Conservation (phyloP, 2,329 filamentous ascomycete species). For the Hypocreales sp. region DNA sequence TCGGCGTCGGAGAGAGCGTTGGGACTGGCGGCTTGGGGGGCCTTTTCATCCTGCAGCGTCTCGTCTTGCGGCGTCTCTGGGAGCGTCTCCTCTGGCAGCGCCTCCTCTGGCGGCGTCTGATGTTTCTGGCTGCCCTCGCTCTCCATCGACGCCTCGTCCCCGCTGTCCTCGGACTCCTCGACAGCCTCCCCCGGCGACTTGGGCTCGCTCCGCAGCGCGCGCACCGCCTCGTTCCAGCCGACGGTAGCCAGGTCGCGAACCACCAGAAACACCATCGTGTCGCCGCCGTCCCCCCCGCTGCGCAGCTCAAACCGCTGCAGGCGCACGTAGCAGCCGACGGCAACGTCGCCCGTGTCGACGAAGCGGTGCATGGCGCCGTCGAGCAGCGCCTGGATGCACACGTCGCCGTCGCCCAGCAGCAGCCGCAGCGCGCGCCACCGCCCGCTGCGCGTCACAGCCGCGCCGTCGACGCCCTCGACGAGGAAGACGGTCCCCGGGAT, state of each 20-base stretch:
- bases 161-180: too few species aligned
- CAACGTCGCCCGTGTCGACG: slow-evolving; percentile 28
- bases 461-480: slow-evolving; percentile 27
- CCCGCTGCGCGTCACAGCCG: slow-evolving; percentile 17
- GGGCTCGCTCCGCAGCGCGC: slow-evolving; percentile 7
- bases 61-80: too few species aligned
- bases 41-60: too few species aligned
- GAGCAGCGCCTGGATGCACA: slow-evolving; percentile 38
- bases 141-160: background rate
- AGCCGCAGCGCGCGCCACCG: slow-evolving; percentile 30
- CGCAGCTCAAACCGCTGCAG: slow-evolving; percentile 24
- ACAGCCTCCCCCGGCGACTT: too few species aligned
- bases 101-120: too few species aligned
- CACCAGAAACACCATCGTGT: slow-evolving; percentile 26
- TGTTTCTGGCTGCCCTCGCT: background rate
- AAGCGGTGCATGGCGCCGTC: slow-evolving; percentile 28
- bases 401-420: slow-evolving; percentile 34
- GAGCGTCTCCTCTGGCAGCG: too few species aligned
- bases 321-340: slow-evolving; percentile 31
- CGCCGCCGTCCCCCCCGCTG: slow-evolving; percentile 2
- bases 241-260: slow-evolving; percentile 27
- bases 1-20: slow-evolving; percentile 10
- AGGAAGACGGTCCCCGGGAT: slow-evolving; percentile 31
- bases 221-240: slow-evolving; percentile 30
- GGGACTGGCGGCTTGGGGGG: too few species aligned